phyloP scores from a whole-genome alignment of 352 stramenopile genomes.

The Pythium aristosporum region DNA sequence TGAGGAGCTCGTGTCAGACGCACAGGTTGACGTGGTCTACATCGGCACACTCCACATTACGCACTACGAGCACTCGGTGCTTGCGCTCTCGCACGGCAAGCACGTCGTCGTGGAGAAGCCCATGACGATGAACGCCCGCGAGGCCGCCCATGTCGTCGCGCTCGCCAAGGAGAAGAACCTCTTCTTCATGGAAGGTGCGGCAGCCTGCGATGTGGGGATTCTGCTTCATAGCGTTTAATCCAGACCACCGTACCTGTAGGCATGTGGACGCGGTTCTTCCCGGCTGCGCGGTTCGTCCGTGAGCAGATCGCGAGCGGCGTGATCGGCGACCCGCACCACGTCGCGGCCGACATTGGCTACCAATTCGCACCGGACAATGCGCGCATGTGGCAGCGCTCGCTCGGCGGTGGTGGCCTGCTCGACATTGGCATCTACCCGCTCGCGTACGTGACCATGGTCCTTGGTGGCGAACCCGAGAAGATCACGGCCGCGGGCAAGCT shows the following conservation, averaged over 20 bases:
- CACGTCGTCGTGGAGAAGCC: slow-evolving; percentile 94
- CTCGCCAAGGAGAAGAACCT: slow-evolving; percentile 65
- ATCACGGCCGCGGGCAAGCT: slow-evolving; percentile 49
- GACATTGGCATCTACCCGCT: slow-evolving; percentile 83
- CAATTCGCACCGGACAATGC: slow-evolving; percentile 42
- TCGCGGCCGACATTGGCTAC: slow-evolving; percentile 74
- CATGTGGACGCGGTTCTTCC: slow-evolving; percentile 88
- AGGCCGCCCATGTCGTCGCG: slow-evolving; percentile 67
- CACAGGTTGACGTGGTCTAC: slow-evolving; percentile 91
- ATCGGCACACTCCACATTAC: slow-evolving; percentile 89
- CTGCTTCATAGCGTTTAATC: no score
- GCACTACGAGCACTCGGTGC: slow-evolving; percentile 72
- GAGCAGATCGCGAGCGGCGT: slow-evolving; percentile 47
- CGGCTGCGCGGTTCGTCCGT: slow-evolving; percentile 55
- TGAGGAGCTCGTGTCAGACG: slow-evolving; percentile 74
- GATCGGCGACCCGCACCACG: slow-evolving; percentile 70
- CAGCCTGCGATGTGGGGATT: no score
- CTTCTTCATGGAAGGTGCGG: slow-evolving; percentile 74
- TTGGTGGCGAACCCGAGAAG: slow-evolving; percentile 46
- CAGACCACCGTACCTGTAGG: slow-evolving; percentile 15
- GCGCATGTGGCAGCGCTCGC: slow-evolving; percentile 63
- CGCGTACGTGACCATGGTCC: slow-evolving; percentile 61
- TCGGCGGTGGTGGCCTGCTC: slow-evolving; percentile 73
- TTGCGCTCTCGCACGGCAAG: slow-evolving; percentile 84
- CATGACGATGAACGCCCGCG: slow-evolving; percentile 82